A percentile compares a stretch with the other conserved stretches of the same genome.
Evolutionary conservation across 176 grass and related monocot species (phyloP).

Genomic region (Chrysopogon serrulatus): DNA sequence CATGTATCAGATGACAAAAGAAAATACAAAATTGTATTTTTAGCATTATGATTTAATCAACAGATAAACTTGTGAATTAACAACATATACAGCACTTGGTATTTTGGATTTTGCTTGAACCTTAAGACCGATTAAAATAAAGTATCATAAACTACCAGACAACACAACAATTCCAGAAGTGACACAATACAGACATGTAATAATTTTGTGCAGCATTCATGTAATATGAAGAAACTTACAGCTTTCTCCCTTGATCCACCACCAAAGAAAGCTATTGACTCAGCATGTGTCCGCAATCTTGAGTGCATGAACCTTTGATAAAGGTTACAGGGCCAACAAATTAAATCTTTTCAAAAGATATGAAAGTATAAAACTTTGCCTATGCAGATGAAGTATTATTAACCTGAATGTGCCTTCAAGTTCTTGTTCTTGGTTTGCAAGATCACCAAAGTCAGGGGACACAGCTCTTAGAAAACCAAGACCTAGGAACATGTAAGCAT

Average conservation of each 20-base stretch:
- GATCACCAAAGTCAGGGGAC: conserved; percentile 90
- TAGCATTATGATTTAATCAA: background rate
- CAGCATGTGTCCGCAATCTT: conserved; percentile 90
- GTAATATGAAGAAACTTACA: conserved; percentile 48
- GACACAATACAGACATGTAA: background rate
- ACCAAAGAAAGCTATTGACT: conserved; percentile 99
- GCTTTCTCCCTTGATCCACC: conserved; percentile 92
- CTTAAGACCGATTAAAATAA: background rate
- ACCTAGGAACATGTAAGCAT: conserved; percentile 92
- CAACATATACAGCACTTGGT: background rate
- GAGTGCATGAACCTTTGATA: conserved; percentile 91
- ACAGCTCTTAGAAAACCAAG: conserved; percentile 92
- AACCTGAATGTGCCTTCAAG: conserved; percentile 94
- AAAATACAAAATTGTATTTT: background rate
- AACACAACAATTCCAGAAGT: background rate
- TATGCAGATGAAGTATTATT: conserved; percentile 6
- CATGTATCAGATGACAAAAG: background rate
- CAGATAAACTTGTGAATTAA: background rate
- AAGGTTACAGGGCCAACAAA: conserved; percentile 21
- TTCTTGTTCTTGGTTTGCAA: conserved; percentile 87
- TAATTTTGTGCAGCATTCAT: background rate
- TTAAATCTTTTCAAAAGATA: conserved; percentile 4
- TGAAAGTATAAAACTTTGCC: conserved; percentile 10
- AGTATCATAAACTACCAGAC: background rate
- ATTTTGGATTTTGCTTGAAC: conserved; percentile 13